Base-by-base conservation (phyloP, 2,329 filamentous ascomycete species). In the Fusarium sp. region DNA sequence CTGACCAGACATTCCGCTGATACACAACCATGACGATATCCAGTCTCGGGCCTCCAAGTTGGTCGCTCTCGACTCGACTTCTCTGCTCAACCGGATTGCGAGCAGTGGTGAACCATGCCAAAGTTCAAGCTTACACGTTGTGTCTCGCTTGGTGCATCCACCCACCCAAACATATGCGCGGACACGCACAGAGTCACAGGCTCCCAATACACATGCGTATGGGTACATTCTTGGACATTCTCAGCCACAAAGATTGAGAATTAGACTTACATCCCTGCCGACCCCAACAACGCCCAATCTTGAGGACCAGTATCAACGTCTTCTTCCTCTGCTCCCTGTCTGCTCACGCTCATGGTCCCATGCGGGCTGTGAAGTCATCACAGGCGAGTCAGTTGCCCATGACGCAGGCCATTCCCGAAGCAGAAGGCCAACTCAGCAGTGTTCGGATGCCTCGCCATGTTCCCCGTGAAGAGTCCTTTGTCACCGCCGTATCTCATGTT, bases 351-450 rank as follows among this genome's bases (percentile, higher is more conserved):
- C 68, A 61, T 63, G 67, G 67, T 70, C 63, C 48, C 55, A 74
- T 74, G 70, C 70, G 69, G 62, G 63, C 67, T 59, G 68, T 73
- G 68, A 74, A 74, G 71, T 74, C 71, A 70, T 70, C 70, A 70
- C 62, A 51, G 68, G 59, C 55, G 63, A 74, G 70, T 72, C 59
- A 70, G 65, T 65, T 54, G 61, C 48, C 62, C 56, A 61, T 65
- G 68, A 75, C 68, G 76, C 74, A 74, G 58, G 67, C 70, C 65
- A 71, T 74, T 74, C 75, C 75, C 62, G 65, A 77, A 75, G 62
- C 68, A 75, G 74, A 70, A 75, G 70, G 75, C 71, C 74, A 77
- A 53, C 74, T 76, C 75, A 77, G 55, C 70, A 62, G 52, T 59
- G 52, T 52, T 53, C 68, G 70, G 71, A 62, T 68, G 55, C 59